Conservation (phyloP, 768 basidiomycete species). For the Scleroderma bovista region DNA sequence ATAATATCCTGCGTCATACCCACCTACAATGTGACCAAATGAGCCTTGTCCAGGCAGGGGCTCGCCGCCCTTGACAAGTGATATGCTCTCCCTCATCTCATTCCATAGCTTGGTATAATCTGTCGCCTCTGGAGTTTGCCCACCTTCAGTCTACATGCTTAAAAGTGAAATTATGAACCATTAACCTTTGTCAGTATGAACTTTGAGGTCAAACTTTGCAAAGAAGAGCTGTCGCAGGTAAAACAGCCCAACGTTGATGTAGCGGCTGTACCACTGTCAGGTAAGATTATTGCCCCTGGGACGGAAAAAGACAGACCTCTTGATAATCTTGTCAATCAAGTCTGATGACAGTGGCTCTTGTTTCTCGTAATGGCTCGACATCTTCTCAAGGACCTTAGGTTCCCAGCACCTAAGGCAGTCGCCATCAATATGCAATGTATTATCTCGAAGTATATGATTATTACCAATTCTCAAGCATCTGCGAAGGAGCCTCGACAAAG, state of each 20-base stretch:
- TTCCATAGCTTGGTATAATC: slow-evolving; percentile 84
- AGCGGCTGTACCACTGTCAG: slow-evolving; percentile 40
- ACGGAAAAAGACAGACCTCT: slow-evolving; percentile 43
- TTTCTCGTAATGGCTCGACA: slow-evolving; percentile 78
- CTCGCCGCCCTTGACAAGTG: slow-evolving; percentile 59
- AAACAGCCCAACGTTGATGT: slow-evolving; percentile 78
- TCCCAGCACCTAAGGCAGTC: slow-evolving; percentile 64
- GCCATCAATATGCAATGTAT: not conserved
- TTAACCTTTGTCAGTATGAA: slow-evolving; percentile 63
- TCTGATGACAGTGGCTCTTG: slow-evolving; percentile 65
- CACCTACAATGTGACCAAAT: slow-evolving; percentile 75
- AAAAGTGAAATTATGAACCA: not conserved
- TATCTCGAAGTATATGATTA: slow-evolving; percentile 1
- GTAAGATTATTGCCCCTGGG: not conserved
- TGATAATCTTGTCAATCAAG: slow-evolving; percentile 73
- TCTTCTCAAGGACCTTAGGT: slow-evolving; percentile 63
- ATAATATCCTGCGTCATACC: slow-evolving; percentile 59
- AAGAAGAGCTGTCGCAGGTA: slow-evolving; percentile 84
- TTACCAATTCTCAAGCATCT: slow-evolving; percentile 91
- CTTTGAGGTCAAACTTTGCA: slow-evolving; percentile 70
- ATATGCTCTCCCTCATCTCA: slow-evolving; percentile 60
- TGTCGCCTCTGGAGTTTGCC: slow-evolving; percentile 16
- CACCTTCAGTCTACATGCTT: not conserved
- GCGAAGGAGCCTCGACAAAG: slow-evolving; percentile 86
- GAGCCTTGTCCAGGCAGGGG: slow-evolving; percentile 63